A percentile compares a stretch with the other conserved stretches of the same genome.
Evolutionary conservation across 1,284 basidiomycete genomes (phyloP).

Genomic region (Ganoderma sinense): DNA sequence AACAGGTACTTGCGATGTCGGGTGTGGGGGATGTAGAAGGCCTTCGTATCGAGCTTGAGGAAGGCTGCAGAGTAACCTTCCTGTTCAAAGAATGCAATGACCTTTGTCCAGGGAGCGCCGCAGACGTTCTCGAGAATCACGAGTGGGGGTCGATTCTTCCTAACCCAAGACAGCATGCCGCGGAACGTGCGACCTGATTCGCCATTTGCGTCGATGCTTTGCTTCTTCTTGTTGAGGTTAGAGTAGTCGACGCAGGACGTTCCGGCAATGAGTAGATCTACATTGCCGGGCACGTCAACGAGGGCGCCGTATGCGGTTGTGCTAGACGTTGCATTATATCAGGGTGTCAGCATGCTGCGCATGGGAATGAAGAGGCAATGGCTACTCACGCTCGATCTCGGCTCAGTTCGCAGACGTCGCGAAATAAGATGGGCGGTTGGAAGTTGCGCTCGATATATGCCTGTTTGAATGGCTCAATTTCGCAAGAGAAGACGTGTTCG

Average conservation of each 20-base stretch:
- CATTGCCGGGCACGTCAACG: constrained; percentile 88
- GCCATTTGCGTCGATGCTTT: constrained; percentile 86
- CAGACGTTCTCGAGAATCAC: constrained; percentile 97
- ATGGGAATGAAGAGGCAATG: no score
- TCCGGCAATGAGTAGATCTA: constrained; percentile 90
- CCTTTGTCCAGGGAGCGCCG: constrained; percentile 86
- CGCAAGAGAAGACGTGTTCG: constrained; percentile 96
- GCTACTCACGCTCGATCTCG: constrained; percentile 72
- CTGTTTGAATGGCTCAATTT: constrained; percentile 98
- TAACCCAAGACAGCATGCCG: constrained; percentile 94
- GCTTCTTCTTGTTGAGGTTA: constrained; percentile 92
- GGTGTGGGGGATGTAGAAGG: constrained; percentile 95
- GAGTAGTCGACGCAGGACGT: constrained; percentile 98
- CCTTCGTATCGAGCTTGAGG: constrained; percentile 88
- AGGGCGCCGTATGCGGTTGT: constrained; percentile 92
- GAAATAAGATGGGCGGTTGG: constrained; percentile 88
- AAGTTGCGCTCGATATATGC: constrained; percentile 98
- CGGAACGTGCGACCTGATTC: constrained; percentile 92
- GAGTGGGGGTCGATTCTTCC: constrained; percentile 85
- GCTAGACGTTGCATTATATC: constrained; percentile 46
- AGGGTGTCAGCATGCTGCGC: not conserved
- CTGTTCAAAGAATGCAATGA: constrained; percentile 79
- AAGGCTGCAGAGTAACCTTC: constrained; percentile 82
- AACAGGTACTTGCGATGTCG: constrained; percentile 89
- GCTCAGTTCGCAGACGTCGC: constrained; percentile 94